Base-by-base conservation (phyloP, 139 green algal species). In the Deuterostichococcus epilithicus region DNA sequence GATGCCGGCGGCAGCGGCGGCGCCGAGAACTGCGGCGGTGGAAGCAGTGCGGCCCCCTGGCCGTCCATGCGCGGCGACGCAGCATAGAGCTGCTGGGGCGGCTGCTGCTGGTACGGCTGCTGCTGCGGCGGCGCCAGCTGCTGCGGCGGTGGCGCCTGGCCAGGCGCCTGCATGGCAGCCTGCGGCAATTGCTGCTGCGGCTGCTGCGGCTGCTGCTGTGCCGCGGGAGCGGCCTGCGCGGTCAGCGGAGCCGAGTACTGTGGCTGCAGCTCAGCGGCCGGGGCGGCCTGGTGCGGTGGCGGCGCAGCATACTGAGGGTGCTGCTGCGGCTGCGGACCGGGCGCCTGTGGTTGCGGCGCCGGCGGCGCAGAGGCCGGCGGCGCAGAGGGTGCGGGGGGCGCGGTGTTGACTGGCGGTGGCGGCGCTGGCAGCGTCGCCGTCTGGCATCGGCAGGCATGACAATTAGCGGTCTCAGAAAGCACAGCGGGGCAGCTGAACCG, bases 161-260 rank as follows among this genome's bases (percentile, higher is more conserved):
- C 38, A 1, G n/a, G 60, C 23, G 32, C 68, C 32, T 38, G n/a
- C 70, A 75, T 8, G 28, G 59, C 37, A 1, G 32, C 25, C 8
- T 26, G 37, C 3, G 74, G 10, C n/a, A n/a, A n/a, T n/a, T n/a
- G n/a, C 59, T 72, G 74, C 73, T 71, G 73, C 36, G 30, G 74
- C 25, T 34, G 74, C 60, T 20, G 33, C 34, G 38, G 26, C 35
- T 32, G 25, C 22, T 39, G 33, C 25, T 38, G 44, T 13, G 37
- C n/a, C 30, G 28, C 28, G 2, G 63, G 5, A 8, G 63, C 28
- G 28, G 1, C 32, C 60, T 79, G 75, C 32, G 47, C 32, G 13
- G 76, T 68, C 28, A 70, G 68, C 45, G 68, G 67, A 13, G 58
- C 45, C 15, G 76, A 75, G 68, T 75, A 80, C 32, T 66, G 39